These are phyloP conservation scores for Glarea lozoyensis DNA, from an alignment of 495 filamentous ascomycete genomes.

Conservation along the genomic window DNA sequence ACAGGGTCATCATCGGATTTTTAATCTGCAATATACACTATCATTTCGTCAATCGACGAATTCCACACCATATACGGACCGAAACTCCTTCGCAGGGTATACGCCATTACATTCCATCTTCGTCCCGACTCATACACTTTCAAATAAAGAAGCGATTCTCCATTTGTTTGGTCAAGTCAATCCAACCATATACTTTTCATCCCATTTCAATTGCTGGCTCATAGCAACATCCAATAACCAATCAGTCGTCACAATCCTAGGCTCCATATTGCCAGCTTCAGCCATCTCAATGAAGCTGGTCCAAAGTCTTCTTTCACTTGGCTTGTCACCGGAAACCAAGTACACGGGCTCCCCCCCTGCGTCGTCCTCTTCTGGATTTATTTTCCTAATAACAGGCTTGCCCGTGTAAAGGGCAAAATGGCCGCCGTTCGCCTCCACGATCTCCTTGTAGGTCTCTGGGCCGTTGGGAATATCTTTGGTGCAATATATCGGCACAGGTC, in stretches of 20 bases:
- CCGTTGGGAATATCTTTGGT: conserved; percentile 70
- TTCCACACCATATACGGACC: too few species aligned
- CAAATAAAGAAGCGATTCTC: too few species aligned
- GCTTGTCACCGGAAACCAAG: conserved; percentile 54
- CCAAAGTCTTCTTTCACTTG: conserved; percentile 70
- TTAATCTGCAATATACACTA: too few species aligned
- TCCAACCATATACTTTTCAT: conserved; percentile 46
- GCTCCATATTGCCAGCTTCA: conserved; percentile 55
- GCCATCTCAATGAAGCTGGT: conserved; percentile 70
- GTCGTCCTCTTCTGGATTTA: conserved; percentile 46
- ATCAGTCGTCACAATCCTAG: conserved; percentile 69
- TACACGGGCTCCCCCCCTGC: conserved; percentile 63
- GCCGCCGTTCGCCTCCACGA: conserved; percentile 84
- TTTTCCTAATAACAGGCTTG: conserved; percentile 46
- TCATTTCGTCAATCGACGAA: too few species aligned
- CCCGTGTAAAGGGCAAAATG: conserved; percentile 66
- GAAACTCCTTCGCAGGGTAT: neutral
- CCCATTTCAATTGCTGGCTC: conserved; percentile 64
- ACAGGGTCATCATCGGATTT: too few species aligned
- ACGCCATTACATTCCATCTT: too few species aligned
- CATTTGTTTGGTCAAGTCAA: too few species aligned
- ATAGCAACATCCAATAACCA: conserved; percentile 88
- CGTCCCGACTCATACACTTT: too few species aligned
- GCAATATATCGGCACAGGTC: conserved; percentile 68
- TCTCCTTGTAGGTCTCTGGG: conserved; percentile 70